Conservation (phyloP, 2,329 filamentous ascomycete genomes). For the Mycosphaerella arachidis region DNA sequence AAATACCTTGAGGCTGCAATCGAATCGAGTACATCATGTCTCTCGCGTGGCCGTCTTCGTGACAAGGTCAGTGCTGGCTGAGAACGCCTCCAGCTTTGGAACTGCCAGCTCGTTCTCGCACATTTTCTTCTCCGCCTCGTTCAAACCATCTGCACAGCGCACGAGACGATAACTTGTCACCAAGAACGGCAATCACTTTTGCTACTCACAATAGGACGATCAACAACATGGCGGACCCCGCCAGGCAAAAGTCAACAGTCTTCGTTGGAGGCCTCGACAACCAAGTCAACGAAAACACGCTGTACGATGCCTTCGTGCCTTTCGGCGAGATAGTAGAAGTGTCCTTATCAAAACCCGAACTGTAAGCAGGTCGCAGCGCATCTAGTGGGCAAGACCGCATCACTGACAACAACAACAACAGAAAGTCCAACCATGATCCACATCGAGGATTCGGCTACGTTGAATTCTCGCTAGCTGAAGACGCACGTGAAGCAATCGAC, state of each 20-base stretch:
- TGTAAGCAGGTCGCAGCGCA: conserved; percentile 36
- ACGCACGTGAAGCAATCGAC: conserved; percentile 92
- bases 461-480: conserved; percentile 79
- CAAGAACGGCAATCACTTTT: background rate
- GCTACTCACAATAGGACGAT: background rate
- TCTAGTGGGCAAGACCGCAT: background rate
- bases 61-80: background rate
- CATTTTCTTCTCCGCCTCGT: background rate
- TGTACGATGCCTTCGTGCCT: conserved; percentile 89
- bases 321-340: conserved; percentile 95
- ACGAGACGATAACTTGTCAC: background rate
- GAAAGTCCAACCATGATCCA: conserved; percentile 64
- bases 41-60: too few relatives aligned
- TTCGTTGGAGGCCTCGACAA: conserved; percentile 87
- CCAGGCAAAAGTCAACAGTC: conserved; percentile 77
- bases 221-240: conserved; percentile 68
- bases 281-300: conserved; percentile 66
- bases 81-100: background rate
- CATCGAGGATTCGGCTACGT: conserved; percentile 96
- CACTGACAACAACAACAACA: conserved; percentile 10
- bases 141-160: background rate
- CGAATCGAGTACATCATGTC: too few relatives aligned
- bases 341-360: conserved; percentile 80
- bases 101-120: background rate
- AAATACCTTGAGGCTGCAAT: background rate